Base-by-base conservation (phyloP, 805 yeast genomes). In the Starmerella sirachaensis region DNA sequence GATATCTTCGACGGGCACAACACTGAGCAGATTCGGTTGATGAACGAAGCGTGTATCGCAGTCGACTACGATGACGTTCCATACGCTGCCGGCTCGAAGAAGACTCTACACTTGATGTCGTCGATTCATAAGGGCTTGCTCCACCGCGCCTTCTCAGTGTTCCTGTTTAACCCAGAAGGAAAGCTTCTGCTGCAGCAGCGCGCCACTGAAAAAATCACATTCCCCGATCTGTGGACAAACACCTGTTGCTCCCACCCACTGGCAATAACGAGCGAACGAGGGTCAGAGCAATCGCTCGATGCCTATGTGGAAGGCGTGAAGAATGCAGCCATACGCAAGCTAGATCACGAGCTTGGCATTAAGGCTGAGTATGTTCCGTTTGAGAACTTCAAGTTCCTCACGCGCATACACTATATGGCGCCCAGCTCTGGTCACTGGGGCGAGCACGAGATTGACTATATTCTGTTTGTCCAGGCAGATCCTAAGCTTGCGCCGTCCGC, bases 241-340 rank as follows among this genome's bases (percentile, higher is more conserved):
- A 91, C 99, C 2, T 91, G 99, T 62, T 91, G 99, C 60, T 86
- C 97, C 1, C 99, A 91, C 58, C 99, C 99, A 8, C 66, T 91
- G 37, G 84, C 94, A 38, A 73, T 84, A 24, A 70, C 76, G 26
- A 64, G 73, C 25, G 99, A 91, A 60, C 64, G 85, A 55, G 96
- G 96, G 9, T 32, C 43, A 12, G 54, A 63, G 24, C 19, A 17
- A 20, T 60, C 62, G 33, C 65, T 86, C 41, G 59, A 63, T 5
- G 62, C 66, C 24, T 81, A 93, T 7, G 65, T 88, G 6, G 59
- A 61, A 19, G 98, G 98, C 41, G 93, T 74, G 37, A 80, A 75
- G 54, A 64, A 66, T 29, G 98, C 98, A 2, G 96, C 97, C 3
- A 79, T 77, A 51, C 75, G 99, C 57, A 91, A 91, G 59, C 68